Base-by-base conservation (phyloP, 371 early-diverging fungal species). In the Mucor circinelloides region DNA sequence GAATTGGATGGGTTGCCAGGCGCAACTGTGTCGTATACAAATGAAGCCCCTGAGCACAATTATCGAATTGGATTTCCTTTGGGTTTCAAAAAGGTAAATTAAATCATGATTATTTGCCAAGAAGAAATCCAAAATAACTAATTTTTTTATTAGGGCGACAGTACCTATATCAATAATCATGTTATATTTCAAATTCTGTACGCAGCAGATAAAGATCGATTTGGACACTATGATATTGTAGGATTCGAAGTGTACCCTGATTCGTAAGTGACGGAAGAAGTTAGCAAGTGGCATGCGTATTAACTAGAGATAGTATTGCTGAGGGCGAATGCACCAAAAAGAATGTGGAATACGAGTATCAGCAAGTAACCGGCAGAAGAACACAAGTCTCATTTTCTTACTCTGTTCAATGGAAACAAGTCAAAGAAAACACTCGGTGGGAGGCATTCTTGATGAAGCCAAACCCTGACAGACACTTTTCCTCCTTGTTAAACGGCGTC, bases 241-340 rank as follows among this genome's bases (percentile, higher is more conserved):
- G 83, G 80, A 12, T 78, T 83, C 60, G 83, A 83, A 69, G 72
- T 83, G 1, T 83, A 83, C 69, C 83, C 83, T 23, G 80, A 83
- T 34, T 83, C 83, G 79, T 80, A 76, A 63, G 72, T 70, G 9
- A 1, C 40, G 1, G 7, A 6, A 1, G n/a, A n/a, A n/a, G n/a
- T n/a, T 23, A n/a, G 0, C 27, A 13, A 8, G n/a, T 15, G 12
- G 27, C 2, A 5, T 36, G 9, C 21, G 17, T 25, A 12, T 12
- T 23, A 25, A 21, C 19, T n/a, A 19, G 4, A 3, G n/a, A 55
- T 58, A 80, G 81, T 0, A 63, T 77, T 48, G 60, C 71, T 6
- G 71, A 74, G 10, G 79, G 75, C 32, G 77, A 77, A 58, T 83
- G 83, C 30, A 66, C 69, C 3, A 77, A 70, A 30, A 68, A 74